These are phyloP conservation scores for Aspergillus fructus DNA, from an alignment of 2,329 filamentous ascomycete genomes.

Conservation along the genomic window DNA sequence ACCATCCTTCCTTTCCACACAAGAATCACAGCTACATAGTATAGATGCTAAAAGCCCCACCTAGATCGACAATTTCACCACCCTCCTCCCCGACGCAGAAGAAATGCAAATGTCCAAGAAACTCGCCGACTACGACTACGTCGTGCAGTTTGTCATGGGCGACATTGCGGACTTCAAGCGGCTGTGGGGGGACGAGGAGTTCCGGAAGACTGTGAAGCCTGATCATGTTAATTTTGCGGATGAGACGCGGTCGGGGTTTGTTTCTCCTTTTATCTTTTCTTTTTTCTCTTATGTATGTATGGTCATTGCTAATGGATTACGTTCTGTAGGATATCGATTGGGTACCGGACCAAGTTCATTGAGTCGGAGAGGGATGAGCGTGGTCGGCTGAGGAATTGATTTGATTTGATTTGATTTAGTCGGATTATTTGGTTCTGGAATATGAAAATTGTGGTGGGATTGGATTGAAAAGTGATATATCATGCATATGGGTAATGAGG, in stretches of 20 bases:
- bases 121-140: conserved; percentile 31
- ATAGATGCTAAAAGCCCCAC: not conserved
- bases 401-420: not conserved
- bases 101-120: conserved; percentile 13
- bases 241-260: conserved; percentile 11
- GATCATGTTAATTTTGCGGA: conserved; percentile 36
- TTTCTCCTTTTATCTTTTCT: not conserved
- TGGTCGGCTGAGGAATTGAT: conserved; percentile 5
- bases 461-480: not conserved
- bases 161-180: conserved; percentile 29
- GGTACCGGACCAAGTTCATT: conserved; percentile 11
- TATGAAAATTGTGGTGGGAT: not conserved
- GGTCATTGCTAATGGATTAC: not conserved
- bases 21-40: not conserved
- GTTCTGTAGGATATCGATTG: conserved; percentile 9
- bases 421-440: not conserved
- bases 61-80: conserved; percentile 12
- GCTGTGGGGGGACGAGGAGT: conserved; percentile 32
- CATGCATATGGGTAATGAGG: not conserved
- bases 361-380: not conserved
- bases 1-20: not conserved
- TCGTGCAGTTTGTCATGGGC: conserved; percentile 34
- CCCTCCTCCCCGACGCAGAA: not conserved
- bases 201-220: conserved; percentile 25
- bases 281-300: not conserved